phyloP scores from a whole-genome alignment of 2,329 filamentous ascomycete genomes.

The Apiospora rasikravindrae region DNA sequence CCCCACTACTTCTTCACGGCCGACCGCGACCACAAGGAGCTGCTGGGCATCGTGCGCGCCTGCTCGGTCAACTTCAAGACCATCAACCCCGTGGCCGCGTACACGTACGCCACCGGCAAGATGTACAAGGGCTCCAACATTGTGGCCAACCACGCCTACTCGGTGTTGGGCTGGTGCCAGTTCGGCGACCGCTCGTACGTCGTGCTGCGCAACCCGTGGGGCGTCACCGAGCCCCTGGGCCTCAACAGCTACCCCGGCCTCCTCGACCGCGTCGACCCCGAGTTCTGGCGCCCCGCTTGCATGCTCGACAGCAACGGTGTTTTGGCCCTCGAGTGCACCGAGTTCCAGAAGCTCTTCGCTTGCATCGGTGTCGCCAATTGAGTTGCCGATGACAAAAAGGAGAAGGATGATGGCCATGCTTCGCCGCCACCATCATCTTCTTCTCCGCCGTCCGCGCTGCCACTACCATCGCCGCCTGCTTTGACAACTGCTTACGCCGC shows the following conservation, averaged over 20 bases:
- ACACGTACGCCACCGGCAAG: constrained; percentile 45
- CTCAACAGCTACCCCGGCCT: constrained; percentile 46
- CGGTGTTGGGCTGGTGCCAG: constrained; percentile 45
- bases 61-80: constrained; percentile 49
- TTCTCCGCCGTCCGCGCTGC: background rate
- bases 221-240: constrained; percentile 48
- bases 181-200: constrained; percentile 46
- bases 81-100: constrained; percentile 49
- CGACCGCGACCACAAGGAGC: constrained; percentile 39
- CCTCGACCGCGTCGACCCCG: constrained; percentile 43
- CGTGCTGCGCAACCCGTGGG: constrained; percentile 51
- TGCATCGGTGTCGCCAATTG: constrained; percentile 38
- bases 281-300: constrained; percentile 44
- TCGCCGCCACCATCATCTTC: background rate
- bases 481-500: background rate
- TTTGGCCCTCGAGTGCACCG: constrained; percentile 42
- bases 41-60: constrained; percentile 45
- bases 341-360: constrained; percentile 45
- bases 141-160: constrained; percentile 52
- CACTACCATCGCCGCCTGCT: background rate
- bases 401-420: background rate
- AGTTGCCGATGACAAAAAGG: background rate
- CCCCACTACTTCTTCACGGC: constrained; percentile 43
- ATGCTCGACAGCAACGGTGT: constrained; percentile 44
- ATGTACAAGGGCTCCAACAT: constrained; percentile 47